Evolutionary conservation across 805 yeast genomes (phyloP).

Genomic region (Candida corydali): DNA sequence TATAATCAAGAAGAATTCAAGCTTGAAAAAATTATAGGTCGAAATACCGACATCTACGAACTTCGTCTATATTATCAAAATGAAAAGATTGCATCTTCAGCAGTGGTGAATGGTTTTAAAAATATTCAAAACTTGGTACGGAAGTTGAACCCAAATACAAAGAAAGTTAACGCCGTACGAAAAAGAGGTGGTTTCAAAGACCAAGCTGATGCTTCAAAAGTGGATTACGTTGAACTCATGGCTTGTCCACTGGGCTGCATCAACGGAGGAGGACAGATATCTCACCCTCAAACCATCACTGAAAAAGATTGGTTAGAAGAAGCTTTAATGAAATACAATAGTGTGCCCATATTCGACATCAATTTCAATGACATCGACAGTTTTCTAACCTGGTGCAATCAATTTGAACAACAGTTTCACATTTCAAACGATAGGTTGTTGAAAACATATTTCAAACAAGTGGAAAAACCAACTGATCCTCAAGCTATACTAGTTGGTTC

Average conservation of each 20-base stretch:
- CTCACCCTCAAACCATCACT: slow-evolving; percentile 35
- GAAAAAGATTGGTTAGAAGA: slow-evolving; percentile 44
- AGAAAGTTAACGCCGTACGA: slow-evolving; percentile 33
- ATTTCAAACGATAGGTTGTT: slow-evolving; percentile 35
- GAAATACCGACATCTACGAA: slow-evolving; percentile 76
- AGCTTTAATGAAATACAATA: slow-evolving; percentile 30
- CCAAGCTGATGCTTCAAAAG: slow-evolving; percentile 56
- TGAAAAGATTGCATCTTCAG: slow-evolving; percentile 47
- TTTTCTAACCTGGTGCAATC: slow-evolving; percentile 28
- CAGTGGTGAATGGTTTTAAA: slow-evolving; percentile 81
- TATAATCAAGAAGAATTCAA: slow-evolving; percentile 13
- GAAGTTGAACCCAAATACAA: slow-evolving; percentile 51
- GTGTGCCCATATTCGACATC: slow-evolving; percentile 21
- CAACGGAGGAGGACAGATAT: slow-evolving; percentile 92
- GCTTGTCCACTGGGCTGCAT: slow-evolving; percentile 98
- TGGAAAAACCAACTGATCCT: slow-evolving; percentile 50
- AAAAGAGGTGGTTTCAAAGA: slow-evolving; percentile 38
- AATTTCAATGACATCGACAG: slow-evolving; percentile 11
- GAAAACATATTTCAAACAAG: slow-evolving; percentile 45
- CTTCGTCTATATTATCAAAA: slow-evolving; percentile 46
- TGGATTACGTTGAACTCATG: slow-evolving; percentile 90
- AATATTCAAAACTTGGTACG: slow-evolving; percentile 93
- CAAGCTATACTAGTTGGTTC: slow-evolving; percentile 47
- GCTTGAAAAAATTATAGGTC: slow-evolving; percentile 46
- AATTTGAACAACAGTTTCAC: slow-evolving; percentile 26